Conservation (phyloP, 129 eudicot species). For the Saposhnikovia divaricata region DNA sequence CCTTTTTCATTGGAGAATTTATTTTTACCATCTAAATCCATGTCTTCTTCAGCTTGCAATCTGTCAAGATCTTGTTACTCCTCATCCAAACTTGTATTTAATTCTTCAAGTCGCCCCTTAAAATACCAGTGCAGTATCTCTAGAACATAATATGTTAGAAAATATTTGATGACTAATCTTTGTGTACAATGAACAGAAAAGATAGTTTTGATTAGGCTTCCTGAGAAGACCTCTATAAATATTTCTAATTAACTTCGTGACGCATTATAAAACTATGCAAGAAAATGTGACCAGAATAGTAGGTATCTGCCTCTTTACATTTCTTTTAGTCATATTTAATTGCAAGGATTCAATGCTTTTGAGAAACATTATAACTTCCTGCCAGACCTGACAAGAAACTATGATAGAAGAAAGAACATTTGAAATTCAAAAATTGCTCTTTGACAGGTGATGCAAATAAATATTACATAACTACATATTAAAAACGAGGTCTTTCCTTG, state of each 20-base stretch:
- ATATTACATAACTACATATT: neutral
- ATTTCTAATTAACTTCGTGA: too few relatives aligned
- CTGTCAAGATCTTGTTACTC: conserved; percentile 40
- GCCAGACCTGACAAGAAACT: neutral
- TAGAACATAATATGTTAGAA: conserved; percentile 21
- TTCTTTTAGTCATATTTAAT: too few relatives aligned
- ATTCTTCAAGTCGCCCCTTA: conserved; percentile 69
- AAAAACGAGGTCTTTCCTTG: neutral
- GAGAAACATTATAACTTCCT: neutral
- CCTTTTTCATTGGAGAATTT: conserved; percentile 21
- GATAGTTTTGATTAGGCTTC: neutral
- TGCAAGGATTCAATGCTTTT: too few relatives aligned
- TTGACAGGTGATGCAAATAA: neutral
- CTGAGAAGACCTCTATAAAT: neutral
- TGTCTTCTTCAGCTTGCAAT: conserved; percentile 34
- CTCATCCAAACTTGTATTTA: conserved; percentile 63
- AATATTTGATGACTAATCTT: conserved; percentile 1
- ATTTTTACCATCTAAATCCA: conserved; percentile 43
- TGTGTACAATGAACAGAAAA: neutral
- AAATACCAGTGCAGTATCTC: conserved; percentile 89
- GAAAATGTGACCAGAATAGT: neutral
- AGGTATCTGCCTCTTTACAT: neutral
- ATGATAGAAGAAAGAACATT: neutral
- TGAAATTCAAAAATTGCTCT: neutral
- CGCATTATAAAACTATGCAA: neutral